Conservation (phyloP, 768 basidiomycete species). For the Terana coerulea region DNA sequence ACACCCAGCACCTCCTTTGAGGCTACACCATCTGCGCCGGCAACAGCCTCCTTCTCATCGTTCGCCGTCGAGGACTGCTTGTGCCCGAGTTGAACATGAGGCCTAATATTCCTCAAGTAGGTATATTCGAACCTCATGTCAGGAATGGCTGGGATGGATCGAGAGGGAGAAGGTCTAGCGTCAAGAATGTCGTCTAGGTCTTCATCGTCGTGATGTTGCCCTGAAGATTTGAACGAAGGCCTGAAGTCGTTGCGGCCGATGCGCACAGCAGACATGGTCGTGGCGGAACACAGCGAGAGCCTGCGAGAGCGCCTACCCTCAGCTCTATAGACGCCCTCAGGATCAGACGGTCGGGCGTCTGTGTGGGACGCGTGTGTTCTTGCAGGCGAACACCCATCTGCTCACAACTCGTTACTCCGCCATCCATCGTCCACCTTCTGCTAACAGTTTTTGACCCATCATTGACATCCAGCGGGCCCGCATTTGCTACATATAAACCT, state of each 20-base stretch:
- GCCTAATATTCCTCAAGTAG: constrained; percentile 58
- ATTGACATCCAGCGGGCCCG: not conserved
- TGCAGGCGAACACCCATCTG: no score
- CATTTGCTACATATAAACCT: not conserved
- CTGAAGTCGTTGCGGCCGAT: constrained; percentile 1
- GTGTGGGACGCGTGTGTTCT: no score
- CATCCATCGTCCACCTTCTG: no score
- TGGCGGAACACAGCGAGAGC: not conserved
- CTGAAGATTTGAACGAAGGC: not conserved
- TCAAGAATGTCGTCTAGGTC: not conserved
- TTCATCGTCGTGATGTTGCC: not conserved
- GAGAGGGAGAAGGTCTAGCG: not conserved
- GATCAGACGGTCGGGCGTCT: no score
- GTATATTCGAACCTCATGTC: constrained; percentile 76
- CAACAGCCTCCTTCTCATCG: constrained; percentile 28
- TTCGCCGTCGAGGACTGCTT: constrained; percentile 11
- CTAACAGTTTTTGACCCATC: no score
- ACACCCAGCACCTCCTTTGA: constrained; percentile 29
- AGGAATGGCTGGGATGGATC: constrained; percentile 46
- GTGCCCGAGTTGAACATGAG: constrained; percentile 42
- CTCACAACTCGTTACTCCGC: no score
- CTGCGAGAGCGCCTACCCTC: no score
- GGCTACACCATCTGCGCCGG: constrained; percentile 17
- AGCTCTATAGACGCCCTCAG: no score
- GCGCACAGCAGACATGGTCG: not conserved